A percentile compares a stretch with the other conserved stretches of the same genome.
Conservation (phyloP, 805 yeast species). For the Starmerella sirachaensis region DNA sequence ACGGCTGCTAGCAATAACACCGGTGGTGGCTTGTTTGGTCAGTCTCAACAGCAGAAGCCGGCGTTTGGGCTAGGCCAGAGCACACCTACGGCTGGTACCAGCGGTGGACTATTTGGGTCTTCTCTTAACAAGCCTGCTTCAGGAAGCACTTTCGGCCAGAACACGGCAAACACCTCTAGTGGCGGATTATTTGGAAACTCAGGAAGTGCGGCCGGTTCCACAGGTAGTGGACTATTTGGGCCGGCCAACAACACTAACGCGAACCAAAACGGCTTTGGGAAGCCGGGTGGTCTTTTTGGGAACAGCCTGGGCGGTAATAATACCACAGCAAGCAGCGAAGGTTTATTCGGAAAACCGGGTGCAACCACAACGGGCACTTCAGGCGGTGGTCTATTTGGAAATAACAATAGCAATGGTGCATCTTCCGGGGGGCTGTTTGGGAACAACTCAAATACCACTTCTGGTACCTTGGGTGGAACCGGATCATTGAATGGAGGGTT, state of each 20-base stretch:
- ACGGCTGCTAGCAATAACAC: conserved; percentile 2
- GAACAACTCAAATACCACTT: conserved; percentile 9
- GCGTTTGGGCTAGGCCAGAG: conserved; percentile 20
- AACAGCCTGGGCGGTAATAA: too few relatives aligned
- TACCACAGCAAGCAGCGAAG: conserved; percentile 25
- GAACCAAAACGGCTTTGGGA: neutral
- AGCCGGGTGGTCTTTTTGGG: too few relatives aligned
- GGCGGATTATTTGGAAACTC: conserved; percentile 30
- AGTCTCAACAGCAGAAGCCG: conserved; percentile 5
- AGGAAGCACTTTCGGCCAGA: conserved; percentile 16
- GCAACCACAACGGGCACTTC: conserved; percentile 7
- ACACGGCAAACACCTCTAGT: conserved; percentile 10
- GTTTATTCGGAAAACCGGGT: conserved; percentile 31
- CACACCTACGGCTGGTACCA: neutral
- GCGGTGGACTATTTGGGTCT: conserved; percentile 25
- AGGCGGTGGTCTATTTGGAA: conserved; percentile 34
- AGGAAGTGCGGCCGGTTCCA: conserved; percentile 2
- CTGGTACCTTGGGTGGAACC: conserved; percentile 9
- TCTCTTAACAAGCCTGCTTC: conserved; percentile 13
- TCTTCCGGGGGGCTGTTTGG: conserved; percentile 1
- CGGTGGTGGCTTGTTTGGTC: conserved; percentile 3
- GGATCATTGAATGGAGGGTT: too few relatives aligned
- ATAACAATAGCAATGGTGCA: conserved; percentile 10
- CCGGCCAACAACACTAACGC: conserved; percentile 17
- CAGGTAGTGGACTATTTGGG: conserved; percentile 30